These are phyloP conservation scores for Bolboschoenus planiculmis DNA, from an alignment of 176 grass and related monocot species.

Conservation along the genomic window DNA sequence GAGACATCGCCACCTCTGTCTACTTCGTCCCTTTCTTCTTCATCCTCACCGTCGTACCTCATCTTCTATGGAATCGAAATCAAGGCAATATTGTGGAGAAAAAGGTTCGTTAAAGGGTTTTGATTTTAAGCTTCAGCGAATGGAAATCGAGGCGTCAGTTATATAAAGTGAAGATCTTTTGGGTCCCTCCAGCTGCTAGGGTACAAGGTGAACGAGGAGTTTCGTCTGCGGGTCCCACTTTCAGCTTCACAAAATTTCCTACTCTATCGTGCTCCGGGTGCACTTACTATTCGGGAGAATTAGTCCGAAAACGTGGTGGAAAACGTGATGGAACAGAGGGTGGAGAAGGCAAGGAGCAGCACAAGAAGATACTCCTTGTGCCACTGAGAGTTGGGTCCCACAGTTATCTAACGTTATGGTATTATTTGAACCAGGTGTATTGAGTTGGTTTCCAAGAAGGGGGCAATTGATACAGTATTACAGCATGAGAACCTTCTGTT, in stretches of 20 bases:
- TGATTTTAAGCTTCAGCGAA: too few species aligned
- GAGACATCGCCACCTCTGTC: conserved; percentile 26
- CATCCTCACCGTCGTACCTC: conserved; percentile 17
- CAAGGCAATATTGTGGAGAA: not conserved
- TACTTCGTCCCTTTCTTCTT: conserved; percentile 18
- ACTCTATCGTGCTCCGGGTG: not conserved
- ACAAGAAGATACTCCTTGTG: not conserved
- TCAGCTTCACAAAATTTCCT: not conserved
- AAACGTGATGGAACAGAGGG: not conserved
- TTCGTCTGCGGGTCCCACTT: not conserved
- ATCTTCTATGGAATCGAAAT: not conserved
- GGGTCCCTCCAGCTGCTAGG: not conserved
- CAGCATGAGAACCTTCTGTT: not conserved
- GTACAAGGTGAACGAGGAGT: not conserved
- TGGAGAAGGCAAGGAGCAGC: not conserved
- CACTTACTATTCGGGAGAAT: not conserved
- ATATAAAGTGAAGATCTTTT: not conserved
- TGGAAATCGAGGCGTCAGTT: not conserved
- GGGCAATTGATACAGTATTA: not conserved
- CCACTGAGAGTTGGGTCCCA: not conserved
- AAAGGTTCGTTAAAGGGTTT: not conserved
- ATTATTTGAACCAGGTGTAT: not conserved
- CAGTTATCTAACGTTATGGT: not conserved
- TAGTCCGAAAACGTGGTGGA: not conserved
- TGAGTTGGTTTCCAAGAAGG: not conserved